Evolutionary conservation across 306 rosid genomes (phyloP).

Genomic region (Sicyos edulis): DNA sequence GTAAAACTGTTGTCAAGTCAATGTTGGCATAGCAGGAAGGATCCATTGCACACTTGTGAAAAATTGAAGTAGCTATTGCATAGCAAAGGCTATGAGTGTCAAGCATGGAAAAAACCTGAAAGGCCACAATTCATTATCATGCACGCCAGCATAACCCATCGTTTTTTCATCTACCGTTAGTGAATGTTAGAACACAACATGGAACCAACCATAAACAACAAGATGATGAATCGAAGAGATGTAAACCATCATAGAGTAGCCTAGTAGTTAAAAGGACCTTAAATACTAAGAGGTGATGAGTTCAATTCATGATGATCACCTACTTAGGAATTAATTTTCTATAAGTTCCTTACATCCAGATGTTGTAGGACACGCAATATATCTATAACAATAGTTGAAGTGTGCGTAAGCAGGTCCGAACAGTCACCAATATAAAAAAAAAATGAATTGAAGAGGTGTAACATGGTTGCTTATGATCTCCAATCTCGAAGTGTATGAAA

Average conservation of each 20-base stretch:
- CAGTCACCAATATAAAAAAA: no score
- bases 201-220: slow-evolving; percentile 4
- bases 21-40: slow-evolving; percentile 76
- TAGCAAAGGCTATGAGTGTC: slow-evolving; percentile 84
- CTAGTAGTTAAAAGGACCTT: no score
- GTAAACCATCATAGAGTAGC: not conserved
- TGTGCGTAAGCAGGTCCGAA: no score
- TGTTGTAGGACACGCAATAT: no score
- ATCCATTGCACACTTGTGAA: slow-evolving; percentile 88
- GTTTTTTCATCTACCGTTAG: slow-evolving; percentile 5
- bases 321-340: no score
- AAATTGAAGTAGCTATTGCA: slow-evolving; percentile 77
- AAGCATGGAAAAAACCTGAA: slow-evolving; percentile 87
- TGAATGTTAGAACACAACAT: slow-evolving; percentile 1
- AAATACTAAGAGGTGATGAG: no score
- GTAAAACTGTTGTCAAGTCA: slow-evolving; percentile 73
- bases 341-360: no score
- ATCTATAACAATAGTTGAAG: no score
- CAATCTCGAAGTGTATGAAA: no score
- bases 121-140: slow-evolving; percentile 24
- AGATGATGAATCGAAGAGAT: not conserved
- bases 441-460: no score
- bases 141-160: slow-evolving; percentile 20
- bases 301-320: no score
- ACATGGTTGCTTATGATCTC: no score